Base-by-base conservation (phyloP, 2,329 filamentous ascomycete genomes). In the Microdochium nivale region DNA sequence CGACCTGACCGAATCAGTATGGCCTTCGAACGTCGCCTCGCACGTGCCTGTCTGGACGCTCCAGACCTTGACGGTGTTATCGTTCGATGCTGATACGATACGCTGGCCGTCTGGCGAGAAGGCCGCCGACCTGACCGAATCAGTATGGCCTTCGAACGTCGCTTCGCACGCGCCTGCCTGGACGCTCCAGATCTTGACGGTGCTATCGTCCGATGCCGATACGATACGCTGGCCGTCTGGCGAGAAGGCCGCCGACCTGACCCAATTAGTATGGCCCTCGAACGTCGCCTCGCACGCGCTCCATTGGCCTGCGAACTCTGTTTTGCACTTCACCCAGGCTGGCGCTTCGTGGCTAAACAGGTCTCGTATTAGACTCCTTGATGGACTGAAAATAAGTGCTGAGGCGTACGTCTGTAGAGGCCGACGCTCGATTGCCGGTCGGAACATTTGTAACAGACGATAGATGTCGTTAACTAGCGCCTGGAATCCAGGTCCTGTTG, bases 321-420 rank as follows among this genome's bases (percentile, higher is more conserved):
- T 11, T 40, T 40, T 40, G 35, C 35, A 40, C 35, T 40, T 19
- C 10, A 40, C 35, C 35, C 35, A 40, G 8, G 14, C 35, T 19
- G 35, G 35, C 5, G 9, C n/a, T n/a, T 40, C 35, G 35, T n/a
- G 11, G 10, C 35, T 11, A n/a, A 58, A 59, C 14, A 52, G n/a
- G 4, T 33, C n/a, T 33, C 51, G 51, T 4, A 52, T 49, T 2
- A 57, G 1, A 23, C 54, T 55, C 4, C 32, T 16, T 0, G 40
- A 24, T 2, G 56, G 55, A 19, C 53, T 55, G 40, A 59, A 60
- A 7, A 56, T 32, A 19, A 59, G 55, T 11, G 46, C 52, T 19
- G 54, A 58, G 5, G 33, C 27, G 40, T 59, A 59, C 9, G 48
- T 25, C 35, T 60, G 55, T 1, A 57, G 55, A 2, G 57, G 57